A percentile compares a stretch with the other conserved stretches of the same genome.
These are phyloP conservation scores for Discostella pseudostelligera DNA, from an alignment of 108 stramenopile genomes.

Conservation along the genomic window DNA sequence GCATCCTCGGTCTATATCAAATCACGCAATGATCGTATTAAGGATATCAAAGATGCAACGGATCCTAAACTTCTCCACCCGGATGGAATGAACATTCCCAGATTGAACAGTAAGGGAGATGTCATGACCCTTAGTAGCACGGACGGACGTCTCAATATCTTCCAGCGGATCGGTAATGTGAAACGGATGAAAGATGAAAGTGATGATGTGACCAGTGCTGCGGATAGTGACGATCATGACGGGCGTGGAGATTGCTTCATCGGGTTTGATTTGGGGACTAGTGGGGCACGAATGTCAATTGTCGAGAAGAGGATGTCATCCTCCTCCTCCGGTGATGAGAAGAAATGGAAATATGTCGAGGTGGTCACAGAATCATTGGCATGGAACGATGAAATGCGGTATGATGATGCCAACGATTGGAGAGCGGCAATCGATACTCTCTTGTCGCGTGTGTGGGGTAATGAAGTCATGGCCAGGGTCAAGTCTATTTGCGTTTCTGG, in stretches of 20 bases:
- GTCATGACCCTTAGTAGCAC: conserved; percentile 23
- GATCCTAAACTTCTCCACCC: conserved; percentile 33
- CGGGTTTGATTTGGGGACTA: conserved; percentile 64
- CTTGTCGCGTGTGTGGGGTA: conserved; percentile 41
- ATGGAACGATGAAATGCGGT: conserved; percentile 53
- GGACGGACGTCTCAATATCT: conserved; percentile 27
- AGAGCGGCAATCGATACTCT: conserved; percentile 57
- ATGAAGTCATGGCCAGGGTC: conserved; percentile 40
- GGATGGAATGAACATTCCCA: conserved; percentile 41
- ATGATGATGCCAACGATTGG: conserved; percentile 76
- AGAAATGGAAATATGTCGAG: conserved; percentile 43
- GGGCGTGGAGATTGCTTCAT: conserved; percentile 38
- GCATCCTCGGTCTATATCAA: conserved; percentile 36
- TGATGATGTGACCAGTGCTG: not conserved
- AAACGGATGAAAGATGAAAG: not conserved
- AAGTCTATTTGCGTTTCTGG: conserved; percentile 78
- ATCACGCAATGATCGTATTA: conserved; percentile 40
- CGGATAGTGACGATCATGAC: not conserved
- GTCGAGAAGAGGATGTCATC: conserved; percentile 45
- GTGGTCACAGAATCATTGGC: conserved; percentile 58
- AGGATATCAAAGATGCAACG: conserved; percentile 16
- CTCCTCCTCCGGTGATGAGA: not conserved
- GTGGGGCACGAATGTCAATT: conserved; percentile 74
- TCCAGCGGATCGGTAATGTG: conserved; percentile 40
- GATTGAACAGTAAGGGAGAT: conserved; percentile 30